Conservation (phyloP, 2,329 filamentous ascomycete species). For the Fusarium sublunatum region DNA sequence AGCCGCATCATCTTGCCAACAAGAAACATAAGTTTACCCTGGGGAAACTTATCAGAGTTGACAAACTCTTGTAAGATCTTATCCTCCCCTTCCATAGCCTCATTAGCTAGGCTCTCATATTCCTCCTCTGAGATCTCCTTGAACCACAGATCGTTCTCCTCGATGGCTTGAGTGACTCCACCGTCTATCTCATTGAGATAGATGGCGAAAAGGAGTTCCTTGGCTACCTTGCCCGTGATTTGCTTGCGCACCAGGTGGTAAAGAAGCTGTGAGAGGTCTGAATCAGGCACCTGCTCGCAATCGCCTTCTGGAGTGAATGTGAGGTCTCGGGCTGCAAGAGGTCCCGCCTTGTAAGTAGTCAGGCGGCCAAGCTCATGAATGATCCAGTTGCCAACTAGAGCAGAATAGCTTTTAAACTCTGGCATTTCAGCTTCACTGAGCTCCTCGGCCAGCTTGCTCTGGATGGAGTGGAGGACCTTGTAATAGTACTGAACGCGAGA, state of each 20-base stretch:
- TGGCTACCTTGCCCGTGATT: conserved; percentile 68
- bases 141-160: conserved; percentile 65
- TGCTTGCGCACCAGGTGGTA: conserved; percentile 58
- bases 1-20: conserved; percentile 68
- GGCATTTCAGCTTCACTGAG: conserved; percentile 29
- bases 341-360: conserved; percentile 61
- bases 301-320: conserved; percentile 59
- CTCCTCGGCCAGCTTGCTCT: conserved; percentile 46
- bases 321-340: conserved; percentile 50
- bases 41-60: conserved; percentile 59
- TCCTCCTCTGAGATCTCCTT: conserved; percentile 60
- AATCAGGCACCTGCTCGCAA: conserved; percentile 59
- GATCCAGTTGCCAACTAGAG: conserved; percentile 72
- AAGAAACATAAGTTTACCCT: conserved; percentile 70
- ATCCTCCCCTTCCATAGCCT: conserved; percentile 59
- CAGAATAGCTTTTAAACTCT: conserved; percentile 54
- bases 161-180: conserved; percentile 59
- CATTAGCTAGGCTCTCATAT: conserved; percentile 60
- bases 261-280: conserved; percentile 63
- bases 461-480: conserved; percentile 66
- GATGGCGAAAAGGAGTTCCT: conserved; percentile 66
- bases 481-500: conserved; percentile 85
- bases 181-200: conserved; percentile 60
- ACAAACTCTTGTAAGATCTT: conserved; percentile 60
- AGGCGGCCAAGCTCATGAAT: conserved; percentile 80